phyloP scores from a whole-genome alignment of 1,139 yeast species.

The Hyphopichia buzzinii region DNA sequence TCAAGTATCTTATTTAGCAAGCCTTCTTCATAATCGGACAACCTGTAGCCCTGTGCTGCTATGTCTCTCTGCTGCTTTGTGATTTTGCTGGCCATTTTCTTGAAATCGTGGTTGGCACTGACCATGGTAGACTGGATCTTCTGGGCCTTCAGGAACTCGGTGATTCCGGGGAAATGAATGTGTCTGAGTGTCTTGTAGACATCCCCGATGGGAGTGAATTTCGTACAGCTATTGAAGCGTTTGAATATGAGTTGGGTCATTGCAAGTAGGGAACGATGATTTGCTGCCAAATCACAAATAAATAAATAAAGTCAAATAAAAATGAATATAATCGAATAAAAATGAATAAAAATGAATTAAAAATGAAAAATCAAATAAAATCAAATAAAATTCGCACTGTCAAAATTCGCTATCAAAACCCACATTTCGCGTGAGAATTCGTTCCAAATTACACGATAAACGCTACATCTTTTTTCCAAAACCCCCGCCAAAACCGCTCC shows the following conservation, averaged over 20 bases:
- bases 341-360: no score
- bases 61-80: constrained; percentile 36
- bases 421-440: no score
- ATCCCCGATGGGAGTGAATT: constrained; percentile 31
- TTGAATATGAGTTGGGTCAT: constrained; percentile 2
- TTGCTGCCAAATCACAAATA: no score
- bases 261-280: no score
- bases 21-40: constrained; percentile 46
- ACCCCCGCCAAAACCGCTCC: no score
- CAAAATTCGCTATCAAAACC: no score
- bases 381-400: no score
- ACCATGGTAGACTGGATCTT: constrained; percentile 61
- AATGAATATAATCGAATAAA: no score
- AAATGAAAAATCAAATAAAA: no score
- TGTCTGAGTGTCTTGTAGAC: constrained; percentile 51
- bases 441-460: no score
- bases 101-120: constrained; percentile 60
- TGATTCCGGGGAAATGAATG: constrained; percentile 56
- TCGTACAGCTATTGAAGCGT: constrained; percentile 14
- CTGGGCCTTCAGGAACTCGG: constrained; percentile 59
- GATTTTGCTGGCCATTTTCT: constrained; percentile 51
- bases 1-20: constrained; percentile 43
- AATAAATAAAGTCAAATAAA: no score
- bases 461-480: no score
- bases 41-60: constrained; percentile 36